A percentile compares a stretch with the other conserved stretches of the same genome.
These are phyloP conservation scores for Pestalotiopsis sp. DNA, from an alignment of 2,329 filamentous ascomycete genomes.

Conservation along the genomic window DNA sequence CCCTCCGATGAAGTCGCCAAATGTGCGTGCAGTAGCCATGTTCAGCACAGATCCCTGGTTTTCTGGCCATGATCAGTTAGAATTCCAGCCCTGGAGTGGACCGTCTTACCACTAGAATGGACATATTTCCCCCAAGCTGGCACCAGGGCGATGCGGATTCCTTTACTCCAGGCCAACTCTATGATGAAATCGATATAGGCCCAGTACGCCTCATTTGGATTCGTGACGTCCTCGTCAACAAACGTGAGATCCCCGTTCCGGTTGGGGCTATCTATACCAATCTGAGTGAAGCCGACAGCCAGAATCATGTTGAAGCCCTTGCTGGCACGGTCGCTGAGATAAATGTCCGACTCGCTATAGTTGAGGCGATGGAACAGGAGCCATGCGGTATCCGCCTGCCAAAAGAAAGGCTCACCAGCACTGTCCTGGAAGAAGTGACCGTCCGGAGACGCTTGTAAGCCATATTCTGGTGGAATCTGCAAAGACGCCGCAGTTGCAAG, in stretches of 20 bases:
- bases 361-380: conserved; percentile 13
- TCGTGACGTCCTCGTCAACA: conserved; percentile 9
- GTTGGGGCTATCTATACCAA: conserved; percentile 9
- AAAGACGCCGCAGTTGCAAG: not conserved
- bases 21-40: conserved; percentile 12
- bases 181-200: conserved; percentile 7
- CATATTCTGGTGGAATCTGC: conserved; percentile 8
- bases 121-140: conserved; percentile 14
- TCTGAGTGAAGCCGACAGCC: conserved; percentile 7
- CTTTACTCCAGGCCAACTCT: conserved; percentile 13
- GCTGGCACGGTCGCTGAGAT: conserved; percentile 5
- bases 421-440: conserved; percentile 16
- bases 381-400: conserved; percentile 18
- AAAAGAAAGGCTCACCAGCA: conserved; percentile 16
- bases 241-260: conserved; percentile 10
- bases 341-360: conserved; percentile 3
- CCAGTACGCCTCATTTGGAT: conserved; percentile 10
- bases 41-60: conserved; percentile 10
- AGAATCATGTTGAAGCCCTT: conserved; percentile 11
- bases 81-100: not conserved
- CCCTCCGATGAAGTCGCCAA: conserved; percentile 24
- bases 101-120: conserved; percentile 5
- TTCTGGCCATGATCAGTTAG: not conserved
- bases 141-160: conserved; percentile 6
- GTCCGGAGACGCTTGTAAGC: conserved; percentile 17